phyloP scores from a whole-genome alignment of 2,329 filamentous ascomycete genomes.

The Cladorrhinum sp. region DNA sequence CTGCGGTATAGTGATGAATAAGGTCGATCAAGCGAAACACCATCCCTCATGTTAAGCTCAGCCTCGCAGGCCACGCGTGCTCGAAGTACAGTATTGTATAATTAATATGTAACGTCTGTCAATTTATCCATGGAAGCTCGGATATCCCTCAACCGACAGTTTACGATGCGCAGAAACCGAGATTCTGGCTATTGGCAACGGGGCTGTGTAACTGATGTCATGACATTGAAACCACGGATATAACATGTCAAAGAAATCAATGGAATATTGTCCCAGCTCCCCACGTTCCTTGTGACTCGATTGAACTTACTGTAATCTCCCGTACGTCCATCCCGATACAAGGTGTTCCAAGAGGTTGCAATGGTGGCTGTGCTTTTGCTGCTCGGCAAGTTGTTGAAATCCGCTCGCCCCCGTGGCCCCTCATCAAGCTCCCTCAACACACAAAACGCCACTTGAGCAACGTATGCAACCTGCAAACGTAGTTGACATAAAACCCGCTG shows the following conservation, averaged over 20 bases:
- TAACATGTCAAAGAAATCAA: not conserved
- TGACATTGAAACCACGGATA: not conserved
- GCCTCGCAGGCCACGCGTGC: too few relatives aligned
- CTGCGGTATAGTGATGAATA: too few relatives aligned
- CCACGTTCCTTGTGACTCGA: not conserved
- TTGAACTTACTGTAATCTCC: not conserved
- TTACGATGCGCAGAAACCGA: not conserved
- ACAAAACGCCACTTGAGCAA: not conserved
- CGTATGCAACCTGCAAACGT: not conserved
- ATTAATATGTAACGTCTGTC: too few relatives aligned
- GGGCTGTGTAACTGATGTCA: not conserved
- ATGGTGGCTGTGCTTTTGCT: constrained; percentile 9
- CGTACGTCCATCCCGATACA: not conserved
- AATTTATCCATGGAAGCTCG: not conserved
- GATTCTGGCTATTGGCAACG: not conserved
- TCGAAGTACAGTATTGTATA: not conserved
- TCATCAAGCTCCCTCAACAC: not conserved
- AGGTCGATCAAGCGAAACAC: too few relatives aligned
- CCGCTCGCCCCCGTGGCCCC: constrained; percentile 1
- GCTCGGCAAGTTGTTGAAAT: constrained; percentile 1
- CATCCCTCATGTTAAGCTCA: too few relatives aligned
- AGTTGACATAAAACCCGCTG: not conserved
- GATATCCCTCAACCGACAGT: not conserved
- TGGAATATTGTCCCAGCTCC: not conserved
- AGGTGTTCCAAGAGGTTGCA: not conserved